phyloP scores from a whole-genome alignment of 2,329 filamentous ascomycete genomes.

The Pseudogymnoascus sp. region DNA sequence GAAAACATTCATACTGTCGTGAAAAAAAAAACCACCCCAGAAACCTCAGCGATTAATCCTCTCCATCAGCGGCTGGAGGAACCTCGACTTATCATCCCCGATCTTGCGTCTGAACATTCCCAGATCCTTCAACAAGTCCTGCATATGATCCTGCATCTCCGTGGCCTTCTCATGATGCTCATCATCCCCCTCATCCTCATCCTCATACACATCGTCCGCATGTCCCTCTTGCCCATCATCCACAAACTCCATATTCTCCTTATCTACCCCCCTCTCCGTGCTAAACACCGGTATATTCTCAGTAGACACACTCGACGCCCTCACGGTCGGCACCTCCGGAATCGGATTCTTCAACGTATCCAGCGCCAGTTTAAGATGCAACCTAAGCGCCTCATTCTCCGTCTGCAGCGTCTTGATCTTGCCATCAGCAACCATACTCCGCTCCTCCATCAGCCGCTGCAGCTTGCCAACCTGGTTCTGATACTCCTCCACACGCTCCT shows the following conservation, averaged over 20 bases:
- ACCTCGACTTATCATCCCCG: conserved; percentile 68
- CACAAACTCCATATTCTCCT: conserved; percentile 25
- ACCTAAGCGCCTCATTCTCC: conserved; percentile 79
- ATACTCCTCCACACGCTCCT: conserved; percentile 87
- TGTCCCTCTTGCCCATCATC: conserved; percentile 24
- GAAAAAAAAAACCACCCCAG: not conserved
- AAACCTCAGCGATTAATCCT: conserved; percentile 27
- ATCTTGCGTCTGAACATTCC: conserved; percentile 78
- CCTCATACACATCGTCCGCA: conserved; percentile 38
- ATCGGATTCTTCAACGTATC: conserved; percentile 89
- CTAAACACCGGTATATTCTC: conserved; percentile 22
- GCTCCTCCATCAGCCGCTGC: conserved; percentile 95
- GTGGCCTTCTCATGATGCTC: conserved; percentile 45
- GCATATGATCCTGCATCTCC: conserved; percentile 76
- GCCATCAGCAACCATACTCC: conserved; percentile 78
- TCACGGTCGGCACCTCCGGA: conserved; percentile 43
- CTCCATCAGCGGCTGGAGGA: conserved; percentile 41
- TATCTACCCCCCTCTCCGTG: conserved; percentile 19
- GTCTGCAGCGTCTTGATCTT: conserved; percentile 87
- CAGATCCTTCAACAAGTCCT: conserved; percentile 72
- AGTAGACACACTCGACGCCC: conserved; percentile 18
- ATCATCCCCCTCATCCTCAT: conserved; percentile 51
- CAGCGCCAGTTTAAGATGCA: conserved; percentile 81
- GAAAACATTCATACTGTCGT: conserved; percentile 1
- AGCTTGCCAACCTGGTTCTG: conserved; percentile 82